Evolutionary conservation across 108 stramenopile genomes (phyloP).

Genomic region (Skeletonema grethae): DNA sequence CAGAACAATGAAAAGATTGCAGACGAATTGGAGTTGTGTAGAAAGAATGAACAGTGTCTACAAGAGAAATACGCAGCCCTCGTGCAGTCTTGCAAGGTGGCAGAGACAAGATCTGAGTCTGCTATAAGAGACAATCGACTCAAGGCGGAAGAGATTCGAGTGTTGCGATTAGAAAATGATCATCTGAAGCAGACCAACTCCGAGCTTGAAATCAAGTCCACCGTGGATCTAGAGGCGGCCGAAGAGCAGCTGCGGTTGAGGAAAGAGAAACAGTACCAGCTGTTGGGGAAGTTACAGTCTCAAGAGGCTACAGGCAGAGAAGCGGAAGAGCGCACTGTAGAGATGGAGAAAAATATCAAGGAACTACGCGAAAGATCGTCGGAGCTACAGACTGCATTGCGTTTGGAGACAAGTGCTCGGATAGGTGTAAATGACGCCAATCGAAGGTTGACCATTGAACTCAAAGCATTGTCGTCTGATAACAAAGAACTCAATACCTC

Average conservation of each 20-base stretch:
- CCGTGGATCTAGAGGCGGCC: slow-evolving; percentile 84
- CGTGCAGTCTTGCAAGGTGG: slow-evolving; percentile 71
- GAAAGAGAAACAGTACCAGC: slow-evolving; percentile 90
- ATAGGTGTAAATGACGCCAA: slow-evolving; percentile 69
- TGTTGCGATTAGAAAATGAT: slow-evolving; percentile 75
- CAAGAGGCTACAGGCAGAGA: slow-evolving; percentile 83
- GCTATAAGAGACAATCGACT: slow-evolving; percentile 75
- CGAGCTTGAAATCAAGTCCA: slow-evolving; percentile 73
- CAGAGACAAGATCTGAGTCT: slow-evolving; percentile 63
- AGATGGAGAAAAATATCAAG: slow-evolving; percentile 75
- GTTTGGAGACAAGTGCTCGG: slow-evolving; percentile 72
- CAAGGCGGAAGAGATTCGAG: slow-evolving; percentile 83
- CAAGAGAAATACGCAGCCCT: slow-evolving; percentile 60
- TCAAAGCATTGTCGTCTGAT: slow-evolving; percentile 52
- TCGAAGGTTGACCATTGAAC: slow-evolving; percentile 57
- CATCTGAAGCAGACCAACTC: slow-evolving; percentile 70
- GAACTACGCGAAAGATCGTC: slow-evolving; percentile 64
- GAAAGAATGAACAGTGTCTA: slow-evolving; percentile 47
- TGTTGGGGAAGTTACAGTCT: slow-evolving; percentile 82
- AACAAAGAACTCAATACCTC: slow-evolving; percentile 60
- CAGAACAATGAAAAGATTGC: slow-evolving; percentile 55
- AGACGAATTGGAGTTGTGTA: slow-evolving; percentile 46
- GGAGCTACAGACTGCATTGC: slow-evolving; percentile 78
- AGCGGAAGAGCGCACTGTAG: slow-evolving; percentile 74
- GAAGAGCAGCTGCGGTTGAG: slow-evolving; percentile 88